Percentiles rank a stretch among this genome's conserved stretches.
phyloP scores from a whole-genome alignment of 441 rosid species.

The Croton setiger region DNA sequence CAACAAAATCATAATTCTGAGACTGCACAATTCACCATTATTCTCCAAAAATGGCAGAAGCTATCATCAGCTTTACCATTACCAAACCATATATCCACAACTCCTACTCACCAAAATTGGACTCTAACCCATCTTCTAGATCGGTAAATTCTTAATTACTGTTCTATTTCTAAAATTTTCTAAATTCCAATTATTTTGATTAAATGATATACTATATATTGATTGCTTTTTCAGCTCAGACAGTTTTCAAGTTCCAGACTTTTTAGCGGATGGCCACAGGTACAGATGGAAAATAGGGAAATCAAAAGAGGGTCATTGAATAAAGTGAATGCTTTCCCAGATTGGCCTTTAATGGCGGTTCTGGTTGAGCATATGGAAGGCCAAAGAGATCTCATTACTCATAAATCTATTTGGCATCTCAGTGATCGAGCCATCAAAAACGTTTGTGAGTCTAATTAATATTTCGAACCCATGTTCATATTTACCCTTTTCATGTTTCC shows the following conservation, averaged over 20 bases:
- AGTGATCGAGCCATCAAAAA: conserved; percentile 77
- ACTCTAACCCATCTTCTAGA: conserved; percentile 25
- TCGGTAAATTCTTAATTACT: conserved; percentile 18
- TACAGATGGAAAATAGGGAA: conserved; percentile 30
- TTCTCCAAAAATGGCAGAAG: conserved; percentile 43
- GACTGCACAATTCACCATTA: neutral
- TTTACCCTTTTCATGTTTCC: no score
- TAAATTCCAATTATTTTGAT: neutral
- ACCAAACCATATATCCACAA: conserved; percentile 29
- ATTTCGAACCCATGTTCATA: no score
- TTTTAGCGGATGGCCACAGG: conserved; percentile 31
- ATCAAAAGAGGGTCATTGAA: conserved; percentile 32
- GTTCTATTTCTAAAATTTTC: neutral
- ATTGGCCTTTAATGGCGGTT: conserved; percentile 79
- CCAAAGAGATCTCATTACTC: conserved; percentile 58
- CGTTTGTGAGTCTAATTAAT: conserved; percentile 53
- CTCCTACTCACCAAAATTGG: conserved; percentile 27
- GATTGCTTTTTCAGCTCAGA: conserved; percentile 32
- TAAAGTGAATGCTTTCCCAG: conserved; percentile 54
- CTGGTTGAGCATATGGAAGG: conserved; percentile 70
- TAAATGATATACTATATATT: no score
- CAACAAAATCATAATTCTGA: neutral
- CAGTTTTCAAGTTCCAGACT: conserved; percentile 33
- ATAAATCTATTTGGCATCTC: conserved; percentile 74
- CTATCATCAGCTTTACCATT: conserved; percentile 43